A percentile compares a stretch with the other conserved stretches of the same genome.
These are phyloP conservation scores for Hypoxylon sp. DNA, from an alignment of 2,329 filamentous ascomycete genomes.

Conservation along the genomic window DNA sequence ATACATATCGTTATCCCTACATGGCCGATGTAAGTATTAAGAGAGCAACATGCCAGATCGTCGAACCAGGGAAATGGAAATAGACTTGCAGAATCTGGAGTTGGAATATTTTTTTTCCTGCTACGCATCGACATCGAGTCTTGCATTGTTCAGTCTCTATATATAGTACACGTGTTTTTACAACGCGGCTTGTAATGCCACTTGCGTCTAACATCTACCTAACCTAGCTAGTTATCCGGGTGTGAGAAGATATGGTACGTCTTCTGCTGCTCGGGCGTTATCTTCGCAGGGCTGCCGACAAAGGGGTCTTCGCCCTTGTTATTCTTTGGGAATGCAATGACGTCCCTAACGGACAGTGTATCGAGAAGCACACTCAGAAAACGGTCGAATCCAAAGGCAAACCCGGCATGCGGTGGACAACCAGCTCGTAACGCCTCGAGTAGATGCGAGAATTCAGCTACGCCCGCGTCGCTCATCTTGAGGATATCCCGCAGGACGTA, in stretches of 20 bases:
- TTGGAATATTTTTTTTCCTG: neutral
- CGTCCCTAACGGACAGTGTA: slow-evolving; percentile 84
- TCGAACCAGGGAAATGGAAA: neutral
- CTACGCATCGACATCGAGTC: neutral
- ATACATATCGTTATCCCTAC: neutral
- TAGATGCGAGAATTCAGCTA: slow-evolving; percentile 88
- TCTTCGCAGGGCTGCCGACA: slow-evolving; percentile 77
- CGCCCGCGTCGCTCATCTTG: slow-evolving; percentile 78
- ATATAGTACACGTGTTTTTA: slow-evolving; percentile 1
- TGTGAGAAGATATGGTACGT: slow-evolving; percentile 46
- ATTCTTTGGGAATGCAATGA: slow-evolving; percentile 97
- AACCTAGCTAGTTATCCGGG: neutral
- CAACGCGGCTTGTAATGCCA: neutral
- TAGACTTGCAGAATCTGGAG: neutral
- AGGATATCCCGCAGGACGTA: slow-evolving; percentile 88
- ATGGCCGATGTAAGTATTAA: neutral
- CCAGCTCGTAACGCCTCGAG: slow-evolving; percentile 85
- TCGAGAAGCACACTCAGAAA: slow-evolving; percentile 85
- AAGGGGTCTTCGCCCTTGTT: slow-evolving; percentile 89
- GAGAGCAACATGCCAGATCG: neutral
- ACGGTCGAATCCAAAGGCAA: slow-evolving; percentile 93
- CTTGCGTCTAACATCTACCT: too few relatives aligned
- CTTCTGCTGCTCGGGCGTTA: slow-evolving; percentile 46
- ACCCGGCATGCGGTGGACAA: slow-evolving; percentile 94
- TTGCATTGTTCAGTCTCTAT: neutral